phyloP scores from a whole-genome alignment of 176 grass and related monocot genomes.

The Zea mays region DNA sequence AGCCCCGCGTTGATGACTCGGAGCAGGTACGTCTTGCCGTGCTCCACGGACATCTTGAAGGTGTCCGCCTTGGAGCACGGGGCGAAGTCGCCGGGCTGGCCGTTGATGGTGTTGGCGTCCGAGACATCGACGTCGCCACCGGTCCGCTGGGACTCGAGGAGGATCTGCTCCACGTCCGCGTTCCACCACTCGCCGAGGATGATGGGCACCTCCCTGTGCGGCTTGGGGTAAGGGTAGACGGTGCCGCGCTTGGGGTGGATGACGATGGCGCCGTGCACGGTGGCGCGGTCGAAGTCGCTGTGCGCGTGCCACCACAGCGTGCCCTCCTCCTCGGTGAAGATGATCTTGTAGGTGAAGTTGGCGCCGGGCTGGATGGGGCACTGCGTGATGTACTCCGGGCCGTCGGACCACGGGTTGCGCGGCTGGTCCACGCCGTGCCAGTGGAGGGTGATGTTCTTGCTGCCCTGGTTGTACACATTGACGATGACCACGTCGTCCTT shows the following conservation, averaged over 20 bases:
- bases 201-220: constrained; percentile 31
- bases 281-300: constrained; percentile 54
- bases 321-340: constrained; percentile 57
- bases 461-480: constrained; percentile 54
- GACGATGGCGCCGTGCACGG: constrained; percentile 70
- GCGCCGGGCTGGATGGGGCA: constrained; percentile 49
- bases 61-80: constrained; percentile 5
- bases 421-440: constrained; percentile 76
- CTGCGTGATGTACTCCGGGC: constrained; percentile 63
- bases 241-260: constrained; percentile 38
- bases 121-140: constrained; percentile 27
- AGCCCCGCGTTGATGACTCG: constrained; percentile 60
- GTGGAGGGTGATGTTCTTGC: constrained; percentile 68
- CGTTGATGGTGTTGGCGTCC: constrained; percentile 55
- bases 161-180: neutral
- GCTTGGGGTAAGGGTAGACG: constrained; percentile 31
- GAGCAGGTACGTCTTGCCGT: constrained; percentile 62
- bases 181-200: constrained; percentile 57
- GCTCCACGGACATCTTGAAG: constrained; percentile 39
- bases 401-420: constrained; percentile 57
- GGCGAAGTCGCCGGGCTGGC: constrained; percentile 39
- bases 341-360: constrained; percentile 48
- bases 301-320: constrained; percentile 77
- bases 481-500: constrained; percentile 53
- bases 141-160: neutral